Percentiles rank a stretch among this genome's conserved stretches.
phyloP scores from a whole-genome alignment of 192 early-diverging fungal genomes.

The Haplosporangium gracile region DNA sequence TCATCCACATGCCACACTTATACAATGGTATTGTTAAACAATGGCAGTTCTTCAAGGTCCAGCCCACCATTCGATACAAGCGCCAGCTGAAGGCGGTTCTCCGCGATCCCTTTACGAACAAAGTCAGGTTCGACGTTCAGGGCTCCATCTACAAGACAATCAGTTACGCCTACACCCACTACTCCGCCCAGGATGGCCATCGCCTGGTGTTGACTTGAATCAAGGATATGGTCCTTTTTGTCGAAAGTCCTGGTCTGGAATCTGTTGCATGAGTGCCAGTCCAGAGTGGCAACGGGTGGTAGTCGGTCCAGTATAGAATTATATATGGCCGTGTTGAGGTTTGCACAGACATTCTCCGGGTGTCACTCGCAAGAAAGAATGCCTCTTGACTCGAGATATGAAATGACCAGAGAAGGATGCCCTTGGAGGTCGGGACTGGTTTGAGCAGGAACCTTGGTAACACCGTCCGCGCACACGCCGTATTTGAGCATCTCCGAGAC shows the following conservation, averaged over 20 bases:
- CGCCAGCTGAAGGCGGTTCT: no score
- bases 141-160: no score
- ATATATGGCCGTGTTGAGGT: neutral
- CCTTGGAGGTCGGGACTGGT: neutral
- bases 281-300: conserved; percentile 1
- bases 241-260: neutral
- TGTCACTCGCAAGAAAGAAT: neutral
- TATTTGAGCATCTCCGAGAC: conserved; percentile 31
- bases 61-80: no score
- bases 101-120: no score
- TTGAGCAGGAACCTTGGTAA: neutral
- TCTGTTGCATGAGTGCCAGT: neutral
- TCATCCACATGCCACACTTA: no score
- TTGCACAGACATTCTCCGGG: neutral
- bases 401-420: conserved; percentile 12
- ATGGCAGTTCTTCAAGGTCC: no score
- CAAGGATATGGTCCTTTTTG: no score
- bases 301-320: neutral
- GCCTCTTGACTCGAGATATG: neutral
- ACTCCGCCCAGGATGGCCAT: no score
- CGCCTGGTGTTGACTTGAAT: no score
- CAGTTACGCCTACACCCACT: no score
- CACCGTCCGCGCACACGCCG: conserved; percentile 13
- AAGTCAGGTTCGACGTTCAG: no score
- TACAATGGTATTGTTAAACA: no score